A percentile compares a stretch with the other conserved stretches of the same genome.
Evolutionary conservation across 2,329 filamentous ascomycete genomes (phyloP).

Genomic region (Aschersonia sp.): DNA sequence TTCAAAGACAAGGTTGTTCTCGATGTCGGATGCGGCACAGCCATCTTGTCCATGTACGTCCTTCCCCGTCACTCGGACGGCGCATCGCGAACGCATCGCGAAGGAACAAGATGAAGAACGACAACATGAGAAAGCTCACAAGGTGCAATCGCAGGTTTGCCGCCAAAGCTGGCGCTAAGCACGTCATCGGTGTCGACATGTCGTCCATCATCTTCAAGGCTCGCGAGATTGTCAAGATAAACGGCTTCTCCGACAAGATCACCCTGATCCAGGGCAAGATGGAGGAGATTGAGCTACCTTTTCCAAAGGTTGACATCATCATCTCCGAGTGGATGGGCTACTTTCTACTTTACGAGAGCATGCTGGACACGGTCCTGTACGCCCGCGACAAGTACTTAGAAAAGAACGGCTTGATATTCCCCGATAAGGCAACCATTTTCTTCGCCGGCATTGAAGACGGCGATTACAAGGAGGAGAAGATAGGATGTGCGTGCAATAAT

Average conservation of each 20-base stretch:
- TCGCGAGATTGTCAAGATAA: constrained; percentile 79
- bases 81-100: too few relatives aligned
- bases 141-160: constrained; percentile 62
- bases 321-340: constrained; percentile 99
- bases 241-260: constrained; percentile 91
- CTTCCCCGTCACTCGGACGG: background rate
- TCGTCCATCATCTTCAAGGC: constrained; percentile 99
- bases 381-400: constrained; percentile 84
- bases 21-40: constrained; percentile 93
- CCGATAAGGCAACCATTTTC: constrained; percentile 96
- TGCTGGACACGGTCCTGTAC: constrained; percentile 96
- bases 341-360: constrained; percentile 96
- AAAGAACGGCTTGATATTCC: constrained; percentile 87
- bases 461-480: constrained; percentile 99
- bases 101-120: background rate
- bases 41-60: constrained; percentile 92
- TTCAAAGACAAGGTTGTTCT: constrained; percentile 76
- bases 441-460: constrained; percentile 95
- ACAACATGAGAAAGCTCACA: constrained; percentile 1
- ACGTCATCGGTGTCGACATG: constrained; percentile 99
- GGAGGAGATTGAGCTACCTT: constrained; percentile 92
- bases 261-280: constrained; percentile 98
- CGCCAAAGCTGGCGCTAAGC: constrained; percentile 87
- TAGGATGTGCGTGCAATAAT: constrained; percentile 60
- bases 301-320: constrained; percentile 95